These are phyloP conservation scores for Allomyces javanicus DNA, from an alignment of 192 early-diverging fungal genomes.

Conservation along the genomic window DNA sequence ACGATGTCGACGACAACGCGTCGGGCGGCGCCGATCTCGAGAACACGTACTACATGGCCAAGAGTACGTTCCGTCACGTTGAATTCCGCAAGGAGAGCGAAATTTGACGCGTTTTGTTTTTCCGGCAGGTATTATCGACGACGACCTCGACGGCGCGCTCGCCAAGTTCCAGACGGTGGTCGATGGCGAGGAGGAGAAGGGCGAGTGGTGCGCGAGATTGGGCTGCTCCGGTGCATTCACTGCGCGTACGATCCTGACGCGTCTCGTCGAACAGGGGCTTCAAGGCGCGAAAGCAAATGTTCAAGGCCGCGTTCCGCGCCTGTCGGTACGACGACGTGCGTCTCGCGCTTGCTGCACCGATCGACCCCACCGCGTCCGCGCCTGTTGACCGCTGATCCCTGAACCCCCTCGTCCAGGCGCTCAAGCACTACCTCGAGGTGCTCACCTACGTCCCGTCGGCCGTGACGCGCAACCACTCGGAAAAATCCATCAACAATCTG, in stretches of 20 bases:
- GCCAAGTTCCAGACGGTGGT: conserved; percentile 57
- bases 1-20: conserved; percentile 45
- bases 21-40: conserved; percentile 55
- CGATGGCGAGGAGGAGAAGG: conserved; percentile 57
- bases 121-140: conserved; percentile 50
- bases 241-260: not conserved
- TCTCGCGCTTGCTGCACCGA: conserved; percentile 2
- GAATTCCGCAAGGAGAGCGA: not conserved
- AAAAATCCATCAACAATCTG: conserved; percentile 82
- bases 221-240: not conserved
- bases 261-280: conserved; percentile 45
- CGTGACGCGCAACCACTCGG: conserved; percentile 66
- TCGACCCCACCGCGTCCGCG: no score
- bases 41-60: conserved; percentile 78
- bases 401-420: conserved; percentile 24
- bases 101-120: conserved; percentile 1
- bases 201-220: conserved; percentile 75
- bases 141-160: conserved; percentile 48
- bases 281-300: conserved; percentile 73
- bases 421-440: conserved; percentile 50
- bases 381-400: not conserved
- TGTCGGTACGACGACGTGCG: conserved; percentile 36
- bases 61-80: conserved; percentile 25
- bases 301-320: conserved; percentile 54
- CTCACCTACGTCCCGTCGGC: conserved; percentile 54